Base-by-base conservation (phyloP, 257 asterid genomes). In the Catharanthus roseus region DNA sequence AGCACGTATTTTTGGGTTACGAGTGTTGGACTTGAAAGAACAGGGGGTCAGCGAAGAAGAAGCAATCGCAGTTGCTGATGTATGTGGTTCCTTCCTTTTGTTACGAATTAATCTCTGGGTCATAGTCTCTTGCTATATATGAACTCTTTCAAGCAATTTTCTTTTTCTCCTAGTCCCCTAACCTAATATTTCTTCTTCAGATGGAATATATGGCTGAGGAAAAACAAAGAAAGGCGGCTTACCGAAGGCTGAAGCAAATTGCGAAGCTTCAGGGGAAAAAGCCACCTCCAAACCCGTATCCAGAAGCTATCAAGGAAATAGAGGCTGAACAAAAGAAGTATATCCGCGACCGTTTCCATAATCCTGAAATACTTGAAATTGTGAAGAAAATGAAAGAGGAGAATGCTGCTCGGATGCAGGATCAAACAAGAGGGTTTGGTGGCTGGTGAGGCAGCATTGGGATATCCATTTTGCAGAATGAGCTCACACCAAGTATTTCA, bases 21-120 rank as follows among this genome's bases (percentile, higher is more conserved):
- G 92, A 74, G 96, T 93, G 73, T 87, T 93, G 15, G 97, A 93
- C 82, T 72, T 91, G 72, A 89, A 88, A 88, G 96, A n/a, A 70
- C 89, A 85, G 68, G 99, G 99, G 10, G 81, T 82, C 15, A 41
- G n/a, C n/a, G 96, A 91, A 68, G 89, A 73, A 21, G 83, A 84
- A 34, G 98, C 96, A 42, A 75, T 91, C 42, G 78, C 86, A 45
- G 77, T 91, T 11, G 97, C 98, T 73, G 91, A 93, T 83, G 98
- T 93, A 81, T 67, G 87, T 54, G 60, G n/a, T n/a, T n/a, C n/a
- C n/a, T 56, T 60, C 70, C 31, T 70, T 41, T 28, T 38, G 61
- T 29, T 29, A 21, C 66, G 15, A 49, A 64, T 54, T 47, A n/a
- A 41, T 2, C 47, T 65, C 12, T 23, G 21, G 47, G 36, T 23